Conservation (phyloP, 2,329 filamentous ascomycete genomes). For the Pseudohalonectria lignicola region DNA sequence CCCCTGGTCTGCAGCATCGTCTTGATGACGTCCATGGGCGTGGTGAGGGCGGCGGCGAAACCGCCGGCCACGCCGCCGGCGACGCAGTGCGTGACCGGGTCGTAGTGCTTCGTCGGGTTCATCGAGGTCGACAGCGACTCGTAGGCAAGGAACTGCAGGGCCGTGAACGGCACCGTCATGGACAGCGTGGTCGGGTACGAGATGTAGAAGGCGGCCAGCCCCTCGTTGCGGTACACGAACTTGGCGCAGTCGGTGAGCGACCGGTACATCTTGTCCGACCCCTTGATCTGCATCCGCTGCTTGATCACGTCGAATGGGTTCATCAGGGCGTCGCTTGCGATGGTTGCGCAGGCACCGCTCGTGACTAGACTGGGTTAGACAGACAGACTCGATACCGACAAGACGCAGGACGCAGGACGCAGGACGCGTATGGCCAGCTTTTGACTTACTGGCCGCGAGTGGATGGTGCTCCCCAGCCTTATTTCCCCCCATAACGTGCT, state of each 20-base stretch:
- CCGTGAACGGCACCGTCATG: slow-evolving; percentile 98
- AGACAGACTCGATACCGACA: no score
- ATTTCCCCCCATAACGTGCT: slow-evolving; percentile 92
- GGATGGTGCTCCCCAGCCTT: slow-evolving; percentile 81
- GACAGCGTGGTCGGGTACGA: slow-evolving; percentile 96
- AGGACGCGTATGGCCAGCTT: no score
- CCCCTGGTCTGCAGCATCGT: slow-evolving; percentile 92
- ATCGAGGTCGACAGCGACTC: slow-evolving; percentile 90
- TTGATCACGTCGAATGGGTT: slow-evolving; percentile 99
- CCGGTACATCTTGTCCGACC: slow-evolving; percentile 78
- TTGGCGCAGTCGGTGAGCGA: slow-evolving; percentile 79
- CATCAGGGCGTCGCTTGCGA: slow-evolving; percentile 96
- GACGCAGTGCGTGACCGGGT: slow-evolving; percentile 86
- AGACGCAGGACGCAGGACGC: no score
- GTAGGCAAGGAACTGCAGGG: slow-evolving; percentile 94
- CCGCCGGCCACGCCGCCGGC: slow-evolving; percentile 90
- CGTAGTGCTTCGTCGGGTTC: slow-evolving; percentile 78
- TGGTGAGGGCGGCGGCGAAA: slow-evolving; percentile 86
- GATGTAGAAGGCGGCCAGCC: slow-evolving; percentile 87
- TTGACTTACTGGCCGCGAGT: slow-evolving; percentile 73
- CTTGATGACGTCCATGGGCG: slow-evolving; percentile 96
- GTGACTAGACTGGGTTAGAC: slow-evolving; percentile 58
- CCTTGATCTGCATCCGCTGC: slow-evolving; percentile 97
- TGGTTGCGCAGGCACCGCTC: slow-evolving; percentile 89
- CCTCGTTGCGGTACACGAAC: slow-evolving; percentile 80